Evolutionary conservation across 2,329 filamentous ascomycete genomes (phyloP).

Genomic region (Epichloe glyceriae): DNA sequence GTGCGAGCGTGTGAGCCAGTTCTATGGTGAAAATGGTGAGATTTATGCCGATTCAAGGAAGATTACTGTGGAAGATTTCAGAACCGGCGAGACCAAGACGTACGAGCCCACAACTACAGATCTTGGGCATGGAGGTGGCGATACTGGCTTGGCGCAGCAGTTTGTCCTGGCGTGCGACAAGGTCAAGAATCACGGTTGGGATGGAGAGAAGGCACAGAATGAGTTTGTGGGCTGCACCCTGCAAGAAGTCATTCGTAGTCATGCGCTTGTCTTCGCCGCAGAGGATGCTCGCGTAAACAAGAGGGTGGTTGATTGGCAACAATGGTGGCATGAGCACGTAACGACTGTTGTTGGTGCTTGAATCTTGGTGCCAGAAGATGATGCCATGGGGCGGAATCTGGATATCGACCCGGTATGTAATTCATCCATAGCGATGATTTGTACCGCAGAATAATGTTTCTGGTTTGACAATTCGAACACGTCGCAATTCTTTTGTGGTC

Average conservation of each 20-base stretch:
- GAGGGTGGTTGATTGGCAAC: constrained; percentile 59
- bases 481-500: no score
- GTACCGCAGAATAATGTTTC: no score
- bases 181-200: constrained; percentile 58
- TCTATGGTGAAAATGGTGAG: constrained; percentile 81
- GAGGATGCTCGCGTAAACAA: constrained; percentile 66
- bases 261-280: constrained; percentile 87
- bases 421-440: no score
- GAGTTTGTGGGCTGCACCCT: constrained; percentile 68
- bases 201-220: constrained; percentile 57
- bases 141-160: constrained; percentile 54
- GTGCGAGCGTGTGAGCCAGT: constrained; percentile 70
- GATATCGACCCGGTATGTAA: no score
- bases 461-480: no score
- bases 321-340: constrained; percentile 53
- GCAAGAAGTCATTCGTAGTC: constrained; percentile 78
- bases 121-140: constrained; percentile 28
- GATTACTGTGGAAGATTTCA: constrained; percentile 58
- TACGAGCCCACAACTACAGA: constrained; percentile 21
- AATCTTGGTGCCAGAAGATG: no score
- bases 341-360: constrained; percentile 1
- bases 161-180: constrained; percentile 73
- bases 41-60: constrained; percentile 69
- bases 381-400: no score
- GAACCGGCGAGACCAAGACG: constrained; percentile 20